Base-by-base conservation (phyloP, 1,284 basidiomycete species). In the Golubevia pallescens region DNA sequence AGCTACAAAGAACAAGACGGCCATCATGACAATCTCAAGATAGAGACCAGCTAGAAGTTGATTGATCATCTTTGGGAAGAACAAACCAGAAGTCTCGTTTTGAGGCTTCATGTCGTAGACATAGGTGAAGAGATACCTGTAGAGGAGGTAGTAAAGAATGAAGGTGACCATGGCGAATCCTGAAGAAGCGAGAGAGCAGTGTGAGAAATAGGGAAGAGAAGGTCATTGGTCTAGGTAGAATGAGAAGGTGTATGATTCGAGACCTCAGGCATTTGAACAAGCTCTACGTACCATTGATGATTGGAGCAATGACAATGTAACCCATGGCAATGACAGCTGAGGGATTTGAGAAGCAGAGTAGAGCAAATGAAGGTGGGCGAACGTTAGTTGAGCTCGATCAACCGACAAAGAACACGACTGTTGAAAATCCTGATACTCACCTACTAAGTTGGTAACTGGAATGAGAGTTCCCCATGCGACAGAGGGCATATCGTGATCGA, bases 21-120 rank as follows among this genome's bases (percentile, higher is more conserved):
- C 69, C 51, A 81, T 68, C 66, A 85, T 73, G 42, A 85, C 63
- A 66, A 71, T 71, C 63, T 77, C 73, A 63, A 85, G 68, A 67
- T 85, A 85, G 19, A 83, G 73, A 57, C 79, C 80, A 42, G 68
- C 71, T 62, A 85, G 74, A 51, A 77, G 65, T 58, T 74, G 75
- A 56, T 67, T 69, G 68, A 83, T 74, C n/a, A n/a, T n/a, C 86
- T 92, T 93, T 57, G 95, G 95, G 89, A 96, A 98, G 89, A 98
- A 98, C 59, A 93, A 86, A 0, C 96, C 96, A 28, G 94, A 95
- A 0, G 96, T 98, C 74, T 99, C 96, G 60, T 87, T 88, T 2
- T 89, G 87, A 0, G 89, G 86, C 14, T 91, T 90, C 81, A 93
- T 91, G 71, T 94, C 92, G 80, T 81, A 85, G 52, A 92, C 90